Evolutionary conservation across 495 filamentous ascomycete genomes (phyloP).

Genomic region (Cercophora scortea): DNA sequence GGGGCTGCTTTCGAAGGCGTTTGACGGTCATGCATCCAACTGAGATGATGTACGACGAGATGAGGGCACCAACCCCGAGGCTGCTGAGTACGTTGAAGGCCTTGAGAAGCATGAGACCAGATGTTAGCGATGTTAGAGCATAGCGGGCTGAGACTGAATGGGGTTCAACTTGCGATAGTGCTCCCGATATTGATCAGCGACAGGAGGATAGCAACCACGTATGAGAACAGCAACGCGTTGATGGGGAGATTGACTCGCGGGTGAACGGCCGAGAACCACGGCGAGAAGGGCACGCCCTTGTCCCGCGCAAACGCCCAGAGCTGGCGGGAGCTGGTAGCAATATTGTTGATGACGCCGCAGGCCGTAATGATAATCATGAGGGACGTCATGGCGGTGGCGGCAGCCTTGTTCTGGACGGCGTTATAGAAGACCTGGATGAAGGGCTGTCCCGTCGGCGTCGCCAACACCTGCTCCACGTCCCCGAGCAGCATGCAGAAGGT

Average conservation of each 20-base stretch:
- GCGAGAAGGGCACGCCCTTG: slow-evolving; percentile 47
- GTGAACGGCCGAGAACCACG: slow-evolving; percentile 42
- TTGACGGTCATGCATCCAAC: slow-evolving; percentile 42
- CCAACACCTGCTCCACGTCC: slow-evolving; percentile 29
- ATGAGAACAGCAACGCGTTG: slow-evolving; percentile 34
- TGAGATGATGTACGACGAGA: slow-evolving; percentile 43
- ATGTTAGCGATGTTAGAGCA: neutral
- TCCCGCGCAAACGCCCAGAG: slow-evolving; percentile 53
- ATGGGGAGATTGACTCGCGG: slow-evolving; percentile 32
- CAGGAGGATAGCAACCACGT: slow-evolving; percentile 3
- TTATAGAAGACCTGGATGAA: slow-evolving; percentile 50
- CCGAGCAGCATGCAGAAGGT: slow-evolving; percentile 48
- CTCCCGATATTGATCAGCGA: slow-evolving; percentile 46
- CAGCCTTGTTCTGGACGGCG: slow-evolving; percentile 35
- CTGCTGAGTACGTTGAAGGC: slow-evolving; percentile 44
- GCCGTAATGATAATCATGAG: slow-evolving; percentile 43
- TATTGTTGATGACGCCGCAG: slow-evolving; percentile 43
- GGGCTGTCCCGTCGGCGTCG: slow-evolving; percentile 34
- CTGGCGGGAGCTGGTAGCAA: slow-evolving; percentile 50
- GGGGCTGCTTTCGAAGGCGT: slow-evolving; percentile 24
- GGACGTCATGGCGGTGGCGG: slow-evolving; percentile 40
- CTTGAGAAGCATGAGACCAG: neutral
- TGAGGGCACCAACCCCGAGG: slow-evolving; percentile 31
- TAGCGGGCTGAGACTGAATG: neutral
- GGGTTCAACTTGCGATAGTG: slow-evolving; percentile 11